Base-by-base conservation (phyloP, 495 filamentous ascomycete genomes). In the Penicillium angulare region DNA sequence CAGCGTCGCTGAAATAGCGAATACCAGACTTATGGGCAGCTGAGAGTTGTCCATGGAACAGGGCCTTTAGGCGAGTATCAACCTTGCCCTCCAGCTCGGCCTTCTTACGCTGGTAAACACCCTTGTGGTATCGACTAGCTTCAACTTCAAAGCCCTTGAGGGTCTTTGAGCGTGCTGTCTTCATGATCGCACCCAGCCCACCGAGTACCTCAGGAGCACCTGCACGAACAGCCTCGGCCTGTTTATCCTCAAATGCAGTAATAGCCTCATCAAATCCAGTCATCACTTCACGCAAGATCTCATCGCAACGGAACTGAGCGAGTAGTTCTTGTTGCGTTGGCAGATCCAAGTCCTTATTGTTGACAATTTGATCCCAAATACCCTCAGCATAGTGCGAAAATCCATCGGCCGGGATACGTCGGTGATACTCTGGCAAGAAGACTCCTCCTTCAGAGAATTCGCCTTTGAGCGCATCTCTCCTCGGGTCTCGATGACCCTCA, bases 321-420 rank as follows among this genome's bases (percentile, higher is more conserved):
- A 98, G 82, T 38, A 98, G 74, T 61, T 98, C 93, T 65, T 98
- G 93, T 69, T 98, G 93, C 0, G 93, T 97, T 13, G 93, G 93
- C 26, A 98, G 71, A 73, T 98, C 93, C 52, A 98, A 75, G 60
- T 98, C 93, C 70, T 98, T 98, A 72, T 98, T 98, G 71, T 90
- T 88, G 59, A 95, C 90, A 59, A 98, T 98, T 68, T 97, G 93
- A 64, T 96, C 90, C 93, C 93, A 98, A 13, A 98, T 83, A 31
- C 91, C 88, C 60, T 90, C 84, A 7, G 93, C 92, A 63, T 97
- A 98, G 44, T 88, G 78, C 3, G 92, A 85, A 66, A 97, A 92
- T 5, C 93, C 93, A 65, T 98, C 93, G 8, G 93, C 93, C 32
- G 93, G 93, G 48, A 98, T 97, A 46, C 95, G 79, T 49, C 93